A percentile compares a stretch with the other conserved stretches of the same genome.
phyloP scores from a whole-genome alignment of 2,329 filamentous ascomycete species.

The Beauveria caledonica region DNA sequence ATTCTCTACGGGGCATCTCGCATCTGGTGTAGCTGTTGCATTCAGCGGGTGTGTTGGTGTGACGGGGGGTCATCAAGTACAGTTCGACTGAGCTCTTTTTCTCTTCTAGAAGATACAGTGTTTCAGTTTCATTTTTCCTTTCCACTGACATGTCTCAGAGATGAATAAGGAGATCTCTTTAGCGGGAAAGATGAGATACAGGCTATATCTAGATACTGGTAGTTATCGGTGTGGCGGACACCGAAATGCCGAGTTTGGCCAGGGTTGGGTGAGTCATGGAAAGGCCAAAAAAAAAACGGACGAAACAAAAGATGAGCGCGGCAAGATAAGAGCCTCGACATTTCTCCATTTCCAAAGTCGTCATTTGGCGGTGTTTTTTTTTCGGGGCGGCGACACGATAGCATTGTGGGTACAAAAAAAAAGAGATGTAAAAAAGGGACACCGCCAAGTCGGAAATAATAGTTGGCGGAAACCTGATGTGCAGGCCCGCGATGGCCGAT shows the following conservation, averaged over 20 bases:
- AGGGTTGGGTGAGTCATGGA: neutral
- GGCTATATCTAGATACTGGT: no score
- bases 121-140: neutral
- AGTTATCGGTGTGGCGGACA: neutral
- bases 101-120: neutral
- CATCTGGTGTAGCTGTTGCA: neutral
- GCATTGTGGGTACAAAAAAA: neutral
- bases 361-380: neutral
- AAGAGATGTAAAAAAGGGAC: neutral
- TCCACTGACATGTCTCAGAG: no score
- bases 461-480: neutral
- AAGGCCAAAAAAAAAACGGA: no score
- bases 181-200: no score
- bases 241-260: neutral
- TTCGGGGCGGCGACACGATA: neutral
- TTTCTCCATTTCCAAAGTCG: neutral
- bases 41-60: neutral
- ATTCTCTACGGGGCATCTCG: neutral
- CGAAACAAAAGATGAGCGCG: neutral
- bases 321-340: neutral
- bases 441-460: conserved; percentile 1
- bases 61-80: neutral
- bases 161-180: no score
- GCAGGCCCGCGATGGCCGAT: neutral
- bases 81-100: neutral